phyloP scores from a whole-genome alignment of 179 eudicot genomes.

The Silene noctiflora region DNA sequence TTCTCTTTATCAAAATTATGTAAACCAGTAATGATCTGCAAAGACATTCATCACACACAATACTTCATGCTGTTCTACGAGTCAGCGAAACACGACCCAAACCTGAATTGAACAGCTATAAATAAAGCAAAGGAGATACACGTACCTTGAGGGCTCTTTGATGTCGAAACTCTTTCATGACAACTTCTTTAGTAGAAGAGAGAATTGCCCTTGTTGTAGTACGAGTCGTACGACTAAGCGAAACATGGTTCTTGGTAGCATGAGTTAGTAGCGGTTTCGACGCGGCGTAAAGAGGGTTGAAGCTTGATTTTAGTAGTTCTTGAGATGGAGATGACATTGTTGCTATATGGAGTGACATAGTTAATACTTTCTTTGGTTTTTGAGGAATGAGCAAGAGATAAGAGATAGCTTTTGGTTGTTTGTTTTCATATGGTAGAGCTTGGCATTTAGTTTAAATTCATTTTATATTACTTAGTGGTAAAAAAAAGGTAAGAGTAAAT shows the following conservation, averaged over 20 bases:
- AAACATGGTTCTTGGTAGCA: constrained; percentile 24
- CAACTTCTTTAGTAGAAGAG: constrained; percentile 57
- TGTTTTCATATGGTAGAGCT: not conserved
- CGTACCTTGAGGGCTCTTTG: constrained; percentile 70
- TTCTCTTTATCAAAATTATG: constrained; percentile 73
- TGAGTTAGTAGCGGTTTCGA: constrained; percentile 29
- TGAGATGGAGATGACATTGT: constrained; percentile 36
- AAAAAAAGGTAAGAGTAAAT: too few species aligned
- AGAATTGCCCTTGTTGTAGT: constrained; percentile 47
- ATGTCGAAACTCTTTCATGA: constrained; percentile 54
- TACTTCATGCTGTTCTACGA: too few species aligned
- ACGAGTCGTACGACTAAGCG: constrained; percentile 18
- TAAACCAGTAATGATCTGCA: constrained; percentile 84
- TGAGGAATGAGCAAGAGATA: constrained; percentile 11
- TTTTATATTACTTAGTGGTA: too few species aligned
- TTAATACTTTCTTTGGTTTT: constrained; percentile 23
- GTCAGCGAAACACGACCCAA: too few species aligned
- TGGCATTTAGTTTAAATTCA: too few species aligned
- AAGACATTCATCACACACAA: not conserved
- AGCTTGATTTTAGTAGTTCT: constrained; percentile 24
- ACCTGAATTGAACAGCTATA: not conserved
- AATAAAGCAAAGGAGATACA: not conserved
- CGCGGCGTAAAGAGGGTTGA: constrained; percentile 21
- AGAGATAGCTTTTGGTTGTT: constrained; percentile 11
- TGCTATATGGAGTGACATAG: constrained; percentile 43